These are phyloP conservation scores for Eucalyptus erythrocorys DNA, from an alignment of 345 rosid genomes.

Conservation along the genomic window DNA sequence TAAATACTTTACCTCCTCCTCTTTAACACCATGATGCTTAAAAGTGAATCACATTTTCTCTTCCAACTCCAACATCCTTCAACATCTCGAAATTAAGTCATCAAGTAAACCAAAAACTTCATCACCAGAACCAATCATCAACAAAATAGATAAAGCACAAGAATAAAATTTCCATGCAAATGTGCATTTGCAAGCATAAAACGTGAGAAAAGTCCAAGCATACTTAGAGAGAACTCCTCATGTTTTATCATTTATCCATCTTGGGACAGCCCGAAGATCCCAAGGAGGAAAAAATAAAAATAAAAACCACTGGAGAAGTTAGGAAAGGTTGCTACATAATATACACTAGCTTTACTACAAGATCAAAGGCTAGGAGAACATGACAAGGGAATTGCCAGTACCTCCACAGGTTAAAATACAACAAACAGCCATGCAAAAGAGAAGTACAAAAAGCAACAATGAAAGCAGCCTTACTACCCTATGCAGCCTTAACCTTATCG, in stretches of 20 bases:
- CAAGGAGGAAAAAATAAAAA: not conserved
- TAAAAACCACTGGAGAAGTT: not conserved
- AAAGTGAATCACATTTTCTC: not conserved
- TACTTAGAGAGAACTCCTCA: not conserved
- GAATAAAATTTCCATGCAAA: not conserved
- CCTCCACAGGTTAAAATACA: not conserved
- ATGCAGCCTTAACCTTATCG: slow-evolving; percentile 73
- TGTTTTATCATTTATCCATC: not conserved
- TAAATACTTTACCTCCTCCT: not conserved
- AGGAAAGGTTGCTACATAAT: not conserved
- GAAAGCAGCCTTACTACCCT: slow-evolving; percentile 30
- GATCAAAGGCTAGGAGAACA: not conserved
- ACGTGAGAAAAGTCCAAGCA: not conserved
- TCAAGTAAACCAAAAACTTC: not conserved
- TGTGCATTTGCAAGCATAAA: not conserved
- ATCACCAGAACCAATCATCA: not conserved
- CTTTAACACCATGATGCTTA: not conserved
- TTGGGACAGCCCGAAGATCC: not conserved
- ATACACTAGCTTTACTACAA: not conserved
- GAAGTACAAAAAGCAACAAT: slow-evolving; percentile 10
- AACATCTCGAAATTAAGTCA: not conserved
- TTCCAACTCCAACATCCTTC: not conserved
- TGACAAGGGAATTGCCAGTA: not conserved
- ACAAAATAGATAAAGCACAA: not conserved
- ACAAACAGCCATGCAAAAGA: slow-evolving; percentile 5